Evolutionary conservation across 2,329 filamentous ascomycete species (phyloP).

Genomic region (Pseudogymnoascus destructans): DNA sequence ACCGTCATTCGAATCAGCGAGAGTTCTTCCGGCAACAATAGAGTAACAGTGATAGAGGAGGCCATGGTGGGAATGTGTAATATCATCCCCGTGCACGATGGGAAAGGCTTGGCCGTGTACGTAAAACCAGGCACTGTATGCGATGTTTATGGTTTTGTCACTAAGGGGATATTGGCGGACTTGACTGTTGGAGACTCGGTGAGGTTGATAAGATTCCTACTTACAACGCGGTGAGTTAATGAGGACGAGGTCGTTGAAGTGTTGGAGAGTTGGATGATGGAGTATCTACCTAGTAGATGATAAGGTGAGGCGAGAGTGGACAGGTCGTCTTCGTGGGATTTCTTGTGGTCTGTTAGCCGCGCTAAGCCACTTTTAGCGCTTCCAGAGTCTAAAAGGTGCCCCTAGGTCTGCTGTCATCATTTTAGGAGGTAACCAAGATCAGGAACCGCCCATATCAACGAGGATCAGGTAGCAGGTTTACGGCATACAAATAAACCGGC

Average conservation of each 20-base stretch:
- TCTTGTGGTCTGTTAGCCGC: constrained; percentile 7
- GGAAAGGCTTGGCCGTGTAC: background rate
- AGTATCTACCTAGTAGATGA: constrained; percentile 8
- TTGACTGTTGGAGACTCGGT: background rate
- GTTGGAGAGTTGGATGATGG: constrained; percentile 9
- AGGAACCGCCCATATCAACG: constrained; percentile 9
- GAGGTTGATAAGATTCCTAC: constrained; percentile 4
- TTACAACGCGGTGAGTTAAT: constrained; percentile 9
- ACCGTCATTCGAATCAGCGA: constrained; percentile 3
- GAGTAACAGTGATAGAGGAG: background rate
- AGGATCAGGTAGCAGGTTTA: constrained; percentile 5
- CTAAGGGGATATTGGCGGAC: background rate
- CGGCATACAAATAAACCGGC: background rate
- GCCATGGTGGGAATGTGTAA: background rate
- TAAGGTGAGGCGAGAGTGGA: constrained; percentile 10
- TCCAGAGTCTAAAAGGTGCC: constrained; percentile 8
- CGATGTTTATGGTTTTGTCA: background rate
- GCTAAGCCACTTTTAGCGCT: constrained; percentile 8
- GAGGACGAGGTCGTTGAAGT: constrained; percentile 9
- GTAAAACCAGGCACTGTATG: constrained; percentile 7
- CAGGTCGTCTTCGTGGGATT: constrained; percentile 10
- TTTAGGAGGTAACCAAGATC: constrained; percentile 3
- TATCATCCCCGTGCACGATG: constrained; percentile 1
- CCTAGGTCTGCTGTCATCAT: constrained; percentile 9
- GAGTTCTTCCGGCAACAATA: background rate